Conservation (phyloP, 2,329 filamentous ascomycete genomes). For the Seiridium cupressi region DNA sequence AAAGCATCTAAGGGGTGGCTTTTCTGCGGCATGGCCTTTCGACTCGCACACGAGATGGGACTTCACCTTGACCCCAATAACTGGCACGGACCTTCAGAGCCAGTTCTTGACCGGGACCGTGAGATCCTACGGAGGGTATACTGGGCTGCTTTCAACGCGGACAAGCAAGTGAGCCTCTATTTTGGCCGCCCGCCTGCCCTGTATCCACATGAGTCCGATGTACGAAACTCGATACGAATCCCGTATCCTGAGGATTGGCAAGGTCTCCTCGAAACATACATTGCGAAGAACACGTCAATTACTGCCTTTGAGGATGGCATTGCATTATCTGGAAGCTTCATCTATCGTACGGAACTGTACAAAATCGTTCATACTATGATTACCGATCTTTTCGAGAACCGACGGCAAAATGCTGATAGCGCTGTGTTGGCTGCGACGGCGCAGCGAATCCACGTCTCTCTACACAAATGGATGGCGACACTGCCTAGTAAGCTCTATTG, state of each 20-base stretch:
- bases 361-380: constrained; percentile 51
- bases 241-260: constrained; percentile 49
- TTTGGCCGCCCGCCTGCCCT: constrained; percentile 50
- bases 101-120: constrained; percentile 41
- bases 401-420: constrained; percentile 36
- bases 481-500: constrained; percentile 47
- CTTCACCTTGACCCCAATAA: constrained; percentile 50
- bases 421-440: constrained; percentile 39
- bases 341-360: constrained; percentile 45
- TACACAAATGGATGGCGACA: constrained; percentile 44
- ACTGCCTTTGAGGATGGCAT: constrained; percentile 45
- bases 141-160: constrained; percentile 48
- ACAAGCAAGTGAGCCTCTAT: constrained; percentile 50
- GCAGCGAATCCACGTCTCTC: constrained; percentile 42
- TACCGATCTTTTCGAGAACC: constrained; percentile 48
- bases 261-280: constrained; percentile 44
- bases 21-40: constrained; percentile 51
- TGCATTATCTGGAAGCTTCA: constrained; percentile 41
- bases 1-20: constrained; percentile 50
- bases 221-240: constrained; percentile 45
- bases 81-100: constrained; percentile 40
- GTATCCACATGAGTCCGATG: constrained; percentile 47
- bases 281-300: constrained; percentile 40
- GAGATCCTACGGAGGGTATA: constrained; percentile 48
- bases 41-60: constrained; percentile 50